Conservation (phyloP, 2,329 filamentous ascomycete genomes). For the Aspergillus sp. region DNA sequence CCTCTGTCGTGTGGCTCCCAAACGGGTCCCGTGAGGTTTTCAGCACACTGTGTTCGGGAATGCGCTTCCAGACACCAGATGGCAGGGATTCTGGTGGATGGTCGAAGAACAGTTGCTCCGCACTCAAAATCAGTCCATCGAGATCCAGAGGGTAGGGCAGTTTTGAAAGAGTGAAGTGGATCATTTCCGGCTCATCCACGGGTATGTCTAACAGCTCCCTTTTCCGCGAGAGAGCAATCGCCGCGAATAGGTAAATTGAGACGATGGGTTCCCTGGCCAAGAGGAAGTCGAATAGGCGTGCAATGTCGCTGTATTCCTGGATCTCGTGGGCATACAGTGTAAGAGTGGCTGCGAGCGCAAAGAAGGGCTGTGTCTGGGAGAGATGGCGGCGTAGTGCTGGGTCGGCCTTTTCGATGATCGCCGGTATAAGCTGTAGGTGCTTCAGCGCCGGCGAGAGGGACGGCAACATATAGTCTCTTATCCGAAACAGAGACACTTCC, state of each 20-base stretch:
- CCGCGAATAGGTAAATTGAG: slow-evolving; percentile 82
- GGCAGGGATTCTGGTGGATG: slow-evolving; percentile 65
- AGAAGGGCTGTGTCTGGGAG: slow-evolving; percentile 73
- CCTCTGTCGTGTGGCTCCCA: slow-evolving; percentile 48
- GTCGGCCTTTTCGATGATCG: slow-evolving; percentile 66
- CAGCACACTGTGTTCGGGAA: slow-evolving; percentile 69
- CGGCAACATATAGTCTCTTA: slow-evolving; percentile 96
- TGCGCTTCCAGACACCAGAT: slow-evolving; percentile 54
- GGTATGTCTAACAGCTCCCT: slow-evolving; percentile 79
- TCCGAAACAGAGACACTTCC: slow-evolving; percentile 78
- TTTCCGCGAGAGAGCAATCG: slow-evolving; percentile 71
- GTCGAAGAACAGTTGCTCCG: slow-evolving; percentile 53
- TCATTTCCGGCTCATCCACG: slow-evolving; percentile 77
- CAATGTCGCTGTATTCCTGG: slow-evolving; percentile 77
- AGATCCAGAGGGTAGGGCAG: slow-evolving; percentile 73
- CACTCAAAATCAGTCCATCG: slow-evolving; percentile 61
- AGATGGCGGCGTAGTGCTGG: slow-evolving; percentile 64
- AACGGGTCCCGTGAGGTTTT: slow-evolving; percentile 62
- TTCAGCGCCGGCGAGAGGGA: slow-evolving; percentile 69
- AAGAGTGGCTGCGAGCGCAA: slow-evolving; percentile 82
- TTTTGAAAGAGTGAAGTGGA: slow-evolving; percentile 80
- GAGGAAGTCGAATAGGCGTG: slow-evolving; percentile 84
- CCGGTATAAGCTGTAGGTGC: slow-evolving; percentile 79
- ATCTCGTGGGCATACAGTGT: slow-evolving; percentile 98
- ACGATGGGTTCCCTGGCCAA: slow-evolving; percentile 81